phyloP scores from a whole-genome alignment of 1,284 basidiomycete genomes.

The Cryptococcus neoformans region DNA sequence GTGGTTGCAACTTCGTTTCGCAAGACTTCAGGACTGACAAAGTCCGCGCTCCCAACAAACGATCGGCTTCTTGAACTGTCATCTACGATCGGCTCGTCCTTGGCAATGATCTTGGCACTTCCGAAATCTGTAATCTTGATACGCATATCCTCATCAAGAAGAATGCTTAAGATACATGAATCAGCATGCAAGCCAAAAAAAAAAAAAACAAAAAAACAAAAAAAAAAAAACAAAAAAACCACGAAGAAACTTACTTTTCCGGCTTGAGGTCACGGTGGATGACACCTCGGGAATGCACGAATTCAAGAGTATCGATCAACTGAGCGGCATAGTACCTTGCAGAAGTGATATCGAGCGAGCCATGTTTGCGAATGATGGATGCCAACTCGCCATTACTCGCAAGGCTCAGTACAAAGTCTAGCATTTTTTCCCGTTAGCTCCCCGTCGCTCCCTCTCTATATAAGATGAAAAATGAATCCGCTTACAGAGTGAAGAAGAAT shows the following conservation, averaged over 20 bases:
- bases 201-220: neutral
- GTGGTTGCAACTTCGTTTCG: constrained; percentile 59
- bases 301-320: constrained; percentile 78
- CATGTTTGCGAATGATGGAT: constrained; percentile 66
- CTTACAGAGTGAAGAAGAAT: constrained; percentile 77
- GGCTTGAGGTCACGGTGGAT: constrained; percentile 92
- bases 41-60: constrained; percentile 96
- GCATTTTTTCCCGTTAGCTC: neutral
- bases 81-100: neutral
- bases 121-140: constrained; percentile 98
- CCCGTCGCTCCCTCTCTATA: neutral
- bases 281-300: constrained; percentile 83
- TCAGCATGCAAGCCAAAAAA: constrained; percentile 2
- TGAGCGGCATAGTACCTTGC: constrained; percentile 82
- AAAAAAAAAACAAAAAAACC: neutral
- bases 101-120: constrained; percentile 68
- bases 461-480: constrained; percentile 14
- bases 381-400: constrained; percentile 89
- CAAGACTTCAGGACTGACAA: constrained; percentile 89
- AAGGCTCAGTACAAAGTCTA: constrained; percentile 88
- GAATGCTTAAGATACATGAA: constrained; percentile 53
- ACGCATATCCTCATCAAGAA: constrained; percentile 78
- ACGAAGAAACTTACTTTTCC: constrained; percentile 62
- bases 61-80: constrained; percentile 53
- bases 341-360: constrained; percentile 73